phyloP scores from a whole-genome alignment of 139 green algal genomes.

The Deuterostichococcus epilithicus region DNA sequence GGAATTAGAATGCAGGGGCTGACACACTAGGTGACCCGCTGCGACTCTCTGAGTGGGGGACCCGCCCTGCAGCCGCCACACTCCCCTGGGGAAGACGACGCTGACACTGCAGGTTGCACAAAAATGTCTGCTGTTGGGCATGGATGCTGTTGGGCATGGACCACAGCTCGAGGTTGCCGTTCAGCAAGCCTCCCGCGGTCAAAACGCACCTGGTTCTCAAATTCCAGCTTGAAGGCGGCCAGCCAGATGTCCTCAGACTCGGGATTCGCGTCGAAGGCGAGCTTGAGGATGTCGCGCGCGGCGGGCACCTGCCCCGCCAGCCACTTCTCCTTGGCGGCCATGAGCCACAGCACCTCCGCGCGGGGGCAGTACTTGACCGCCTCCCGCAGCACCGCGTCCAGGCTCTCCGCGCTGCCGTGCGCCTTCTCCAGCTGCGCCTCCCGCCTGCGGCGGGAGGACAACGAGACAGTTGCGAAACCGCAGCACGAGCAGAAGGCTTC shows the following conservation, averaged over 20 bases:
- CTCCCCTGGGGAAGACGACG: no score
- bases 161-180: no score
- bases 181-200: conserved; percentile 61
- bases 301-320: conserved; percentile 69
- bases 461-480: no score
- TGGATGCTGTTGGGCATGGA: no score
- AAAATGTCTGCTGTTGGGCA: no score
- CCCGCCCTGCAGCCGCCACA: not conserved
- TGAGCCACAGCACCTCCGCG: conserved; percentile 95
- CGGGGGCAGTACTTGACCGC: conserved; percentile 88
- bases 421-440: conserved; percentile 91
- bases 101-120: no score
- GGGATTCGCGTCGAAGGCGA: conserved; percentile 81
- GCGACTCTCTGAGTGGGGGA: not conserved
- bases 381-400: conserved; percentile 79
- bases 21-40: not conserved
- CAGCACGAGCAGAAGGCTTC: no score
- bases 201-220: conserved; percentile 96
- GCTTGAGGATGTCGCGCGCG: conserved; percentile 69
- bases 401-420: conserved; percentile 59
- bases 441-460: conserved; percentile 10
- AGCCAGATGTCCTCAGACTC: conserved; percentile 95
- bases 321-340: conserved; percentile 97
- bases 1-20: no score
- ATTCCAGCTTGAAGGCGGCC: conserved; percentile 98